Evolutionary conservation across 495 filamentous ascomycete species (phyloP).

Genomic region (Daldinia grandis): DNA sequence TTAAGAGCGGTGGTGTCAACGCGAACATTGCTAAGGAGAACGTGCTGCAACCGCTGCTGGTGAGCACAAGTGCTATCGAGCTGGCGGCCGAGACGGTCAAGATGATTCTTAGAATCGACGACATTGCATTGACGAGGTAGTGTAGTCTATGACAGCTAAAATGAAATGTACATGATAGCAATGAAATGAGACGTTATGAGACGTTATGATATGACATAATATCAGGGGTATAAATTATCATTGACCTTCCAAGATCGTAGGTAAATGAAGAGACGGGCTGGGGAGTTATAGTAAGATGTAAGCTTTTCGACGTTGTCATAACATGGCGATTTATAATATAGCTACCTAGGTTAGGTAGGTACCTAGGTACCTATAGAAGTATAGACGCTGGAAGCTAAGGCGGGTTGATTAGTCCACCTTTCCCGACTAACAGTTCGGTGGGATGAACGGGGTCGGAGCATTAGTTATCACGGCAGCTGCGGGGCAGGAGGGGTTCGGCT

Average conservation of each 20-base stretch:
- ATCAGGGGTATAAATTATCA: background rate
- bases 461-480: conserved; percentile 4
- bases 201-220: background rate
- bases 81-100: conserved; percentile 97
- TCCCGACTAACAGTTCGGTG: background rate
- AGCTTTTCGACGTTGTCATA: no score
- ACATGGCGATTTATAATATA: no score
- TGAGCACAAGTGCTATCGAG: conserved; percentile 97
- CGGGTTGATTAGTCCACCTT: background rate
- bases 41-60: conserved; percentile 92
- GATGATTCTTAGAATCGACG: conserved; percentile 97
- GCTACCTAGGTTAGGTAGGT: no score
- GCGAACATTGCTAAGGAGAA: conserved; percentile 95
- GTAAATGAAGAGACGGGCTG: background rate
- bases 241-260: background rate
- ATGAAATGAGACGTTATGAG: conserved; percentile 15
- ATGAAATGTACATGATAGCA: conserved; percentile 32
- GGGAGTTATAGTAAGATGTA: background rate
- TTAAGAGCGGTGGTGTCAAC: conserved; percentile 96
- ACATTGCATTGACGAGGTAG: conserved; percentile 71
- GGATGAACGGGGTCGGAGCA: conserved; percentile 1
- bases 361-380: no score
- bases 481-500: conserved; percentile 31
- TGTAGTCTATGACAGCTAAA: conserved; percentile 15
- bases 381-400: no score